Evolutionary conservation across 495 filamentous ascomycete species (phyloP), one percentile per base, ranked within the genome.

Genomic region (Hyaloscypha hepaticicola): DNA sequence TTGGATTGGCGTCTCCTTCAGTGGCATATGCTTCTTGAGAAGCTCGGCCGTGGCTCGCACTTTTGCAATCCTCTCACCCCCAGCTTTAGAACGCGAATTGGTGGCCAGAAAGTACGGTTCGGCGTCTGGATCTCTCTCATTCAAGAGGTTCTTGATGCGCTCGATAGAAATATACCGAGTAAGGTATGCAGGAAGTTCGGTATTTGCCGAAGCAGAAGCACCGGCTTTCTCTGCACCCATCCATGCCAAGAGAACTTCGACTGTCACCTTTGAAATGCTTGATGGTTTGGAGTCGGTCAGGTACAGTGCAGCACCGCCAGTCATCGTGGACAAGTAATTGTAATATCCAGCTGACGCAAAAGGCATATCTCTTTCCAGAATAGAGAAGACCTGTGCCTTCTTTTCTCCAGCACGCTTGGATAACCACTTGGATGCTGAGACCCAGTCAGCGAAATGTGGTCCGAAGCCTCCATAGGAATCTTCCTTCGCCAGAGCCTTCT

Each of bases 191-290:
- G 72, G 61, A 27, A 66, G 48, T 0, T 58, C 29, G 0, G 38
- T 38, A 26, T 29, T 64, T 28, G 38, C 57, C 6, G 65, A 45
- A 16, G 62, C 50, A 12, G n/a, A n/a, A 8, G 62, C 50, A 12
- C 73, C 69, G 0, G 73, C 63, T 38, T 77, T 74, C 64, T 78
- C 76, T 12, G 74, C 77, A 14, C 79, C 78, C 77, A 81, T 81
- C 79, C 80, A 81, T 1, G 76, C 71, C 34, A 82, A 57, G 8
- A 82, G 71, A 1, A 81, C 41, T 21, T 74, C 72, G 1, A 83
- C 69, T 0, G 80, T 79, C 27, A 78, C 49, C 60, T 76, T 72
- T 14, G 78, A 76, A 41, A 81, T 81, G 45, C 48, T 69, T 5
- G 65, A 59, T 5, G 75, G 58, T 7, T 31, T 60, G 0, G 63